Evolutionary conservation across 768 basidiomycete species (phyloP), one percentile per base, ranked within the genome.

Genomic region (Sarcodon aspratus): DNA sequence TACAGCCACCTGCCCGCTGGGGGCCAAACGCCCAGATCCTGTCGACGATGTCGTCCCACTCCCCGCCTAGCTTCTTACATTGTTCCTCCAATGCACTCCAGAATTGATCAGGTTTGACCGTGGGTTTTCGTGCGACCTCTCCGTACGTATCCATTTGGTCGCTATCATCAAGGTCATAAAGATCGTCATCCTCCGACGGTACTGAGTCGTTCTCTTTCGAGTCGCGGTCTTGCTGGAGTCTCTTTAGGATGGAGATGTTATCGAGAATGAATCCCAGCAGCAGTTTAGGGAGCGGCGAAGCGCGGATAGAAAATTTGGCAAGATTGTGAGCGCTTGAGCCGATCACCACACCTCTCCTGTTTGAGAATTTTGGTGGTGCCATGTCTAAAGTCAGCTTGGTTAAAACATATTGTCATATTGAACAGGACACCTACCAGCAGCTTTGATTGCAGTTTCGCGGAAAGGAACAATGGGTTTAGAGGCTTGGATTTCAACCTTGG

Each of bases 381-480:
- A 96, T 95, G 57, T 97, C 95, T 91, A 57, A 9, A 35, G 34
- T 52, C n/a, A 51, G 36, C 48, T 31, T 7, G 38, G 13, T 40
- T 32, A 35, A 37, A n/a, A 21, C 37, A 17, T 13, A 38, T 32
- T 5, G 13, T 1, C 9, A 53, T 46, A 34, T 18, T 37, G 33
- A 36, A 15, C 7, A 21, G 45, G 32, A 36, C 52, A 57, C 59
- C 21, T 59, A 88, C 91, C 91, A 57, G 72, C 59, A 3, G 73
- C 90, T 56, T 79, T 85, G 11, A 95, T 76, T 0, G 90, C 88
- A 0, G 96, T 97, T 65, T 98, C 96, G 36, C 96, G 78, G 71
- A 97, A 99, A 9, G 96, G 96, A 3, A 99, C 96, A 50, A 98
- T 97, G 0, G 94, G 93, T 57, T 92, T 82, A 1, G 94, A 97